Base-by-base conservation (phyloP, 495 filamentous ascomycete genomes). In the Cryomyces antarcticus region DNA sequence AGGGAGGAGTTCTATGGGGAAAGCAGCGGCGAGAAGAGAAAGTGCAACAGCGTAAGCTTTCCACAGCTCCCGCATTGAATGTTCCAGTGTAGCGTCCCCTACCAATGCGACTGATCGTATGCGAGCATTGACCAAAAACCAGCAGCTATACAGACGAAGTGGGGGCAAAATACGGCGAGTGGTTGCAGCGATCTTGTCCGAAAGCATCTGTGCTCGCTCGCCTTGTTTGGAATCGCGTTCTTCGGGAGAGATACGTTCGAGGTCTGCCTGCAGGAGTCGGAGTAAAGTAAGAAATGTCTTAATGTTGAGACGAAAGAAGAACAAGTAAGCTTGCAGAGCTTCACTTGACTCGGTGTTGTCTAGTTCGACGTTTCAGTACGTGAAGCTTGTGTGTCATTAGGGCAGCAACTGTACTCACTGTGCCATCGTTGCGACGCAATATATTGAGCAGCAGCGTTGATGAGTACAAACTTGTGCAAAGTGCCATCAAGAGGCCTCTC, bases 361-460 rank as follows among this genome's bases (percentile, higher is more conserved):
- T 36, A 36, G 9, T 9, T 36, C 9, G 12, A 3, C 3, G 9
- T 9, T 36, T 24, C 12, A 36, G 33, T 36, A 36, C 33, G 33
- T 36, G 33, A 36, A 9, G 12, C 33, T 10, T 36, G 33, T 10
- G 33, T 10, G 33, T 10, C 12, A 36, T 1, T 2, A 2, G 17
- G 17, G 17, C 17, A 36, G 9, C 33, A 13, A 36, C 33, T 30
- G 30, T 28, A 48, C 39, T 65, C 68, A 83, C 80, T 64, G 54
- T 61, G 62, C 37, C 79, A 67, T 45, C 71, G 73, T 17, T 68
- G 56, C 13, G 64, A 63, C 27, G 83, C 77, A 49, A 78, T 70
- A 46, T 73, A 74, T 53, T 92, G 81, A 7, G 87, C 83, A 0
- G 83, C 73, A 39, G 95, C 77, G 51, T 92, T 96, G 44, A 83